These are phyloP conservation scores for Colletotrichum scovillei DNA, from an alignment of 2,329 filamentous ascomycete genomes.

Conservation along the genomic window DNA sequence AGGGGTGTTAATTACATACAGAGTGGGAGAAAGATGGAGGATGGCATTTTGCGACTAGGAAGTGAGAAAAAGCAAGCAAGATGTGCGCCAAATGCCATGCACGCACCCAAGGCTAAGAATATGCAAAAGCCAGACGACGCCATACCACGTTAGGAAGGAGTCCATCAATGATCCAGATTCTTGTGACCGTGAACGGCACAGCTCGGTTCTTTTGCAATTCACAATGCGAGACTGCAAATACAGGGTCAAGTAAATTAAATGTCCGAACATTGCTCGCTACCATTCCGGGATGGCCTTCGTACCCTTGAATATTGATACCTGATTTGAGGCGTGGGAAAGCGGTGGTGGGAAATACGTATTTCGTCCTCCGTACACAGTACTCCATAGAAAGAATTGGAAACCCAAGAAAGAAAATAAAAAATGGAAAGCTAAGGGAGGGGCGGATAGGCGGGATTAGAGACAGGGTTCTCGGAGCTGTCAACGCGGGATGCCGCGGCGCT, in stretches of 20 bases:
- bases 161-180: background rate
- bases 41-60: background rate
- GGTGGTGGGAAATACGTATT: background rate
- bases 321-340: background rate
- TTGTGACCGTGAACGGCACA: background rate
- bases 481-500: conserved; percentile 31
- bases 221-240: background rate
- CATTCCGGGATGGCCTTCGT: background rate
- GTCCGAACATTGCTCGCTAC: background rate
- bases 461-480: conserved; percentile 33
- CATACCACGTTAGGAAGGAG: conserved; percentile 18
- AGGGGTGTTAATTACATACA: background rate
- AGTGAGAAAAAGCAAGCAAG: background rate
- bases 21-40: background rate
- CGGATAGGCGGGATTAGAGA: conserved; percentile 6
- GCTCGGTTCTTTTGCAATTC: background rate
- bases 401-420: background rate
- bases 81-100: background rate
- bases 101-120: background rate
- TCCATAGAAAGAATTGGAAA: background rate
- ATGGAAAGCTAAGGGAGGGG: conserved; percentile 1
- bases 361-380: too few relatives aligned
- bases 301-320: too few relatives aligned
- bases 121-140: background rate
- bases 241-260: background rate